A percentile compares a stretch with the other conserved stretches of the same genome.
These are phyloP conservation scores for Penicillium freii DNA, from an alignment of 2,329 filamentous ascomycete genomes.

Conservation along the genomic window DNA sequence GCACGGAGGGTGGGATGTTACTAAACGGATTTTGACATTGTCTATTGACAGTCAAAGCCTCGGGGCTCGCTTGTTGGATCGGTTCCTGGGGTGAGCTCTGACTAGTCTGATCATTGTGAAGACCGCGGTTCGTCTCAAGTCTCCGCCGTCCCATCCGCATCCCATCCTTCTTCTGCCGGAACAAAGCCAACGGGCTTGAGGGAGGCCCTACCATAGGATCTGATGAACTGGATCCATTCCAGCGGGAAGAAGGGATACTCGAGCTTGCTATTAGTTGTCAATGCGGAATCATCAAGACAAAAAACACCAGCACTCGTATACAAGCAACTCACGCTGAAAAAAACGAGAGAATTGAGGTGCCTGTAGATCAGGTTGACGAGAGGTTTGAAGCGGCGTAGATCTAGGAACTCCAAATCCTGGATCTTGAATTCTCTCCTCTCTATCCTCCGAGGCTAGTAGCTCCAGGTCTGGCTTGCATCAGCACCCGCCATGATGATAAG, in stretches of 20 bases:
- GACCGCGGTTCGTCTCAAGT: background rate
- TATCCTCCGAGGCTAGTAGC: slow-evolving; percentile 34
- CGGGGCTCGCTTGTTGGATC: background rate
- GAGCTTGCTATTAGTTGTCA: slow-evolving; percentile 17
- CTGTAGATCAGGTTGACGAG: background rate
- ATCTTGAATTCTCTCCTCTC: slow-evolving; percentile 4
- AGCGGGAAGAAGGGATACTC: slow-evolving; percentile 24
- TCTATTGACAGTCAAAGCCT: background rate
- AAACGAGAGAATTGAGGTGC: slow-evolving; percentile 27
- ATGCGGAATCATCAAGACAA: background rate
- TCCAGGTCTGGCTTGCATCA: slow-evolving; percentile 34
- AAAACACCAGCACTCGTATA: background rate
- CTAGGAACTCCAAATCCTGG: background rate
- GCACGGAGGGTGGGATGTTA: slow-evolving; percentile 41
- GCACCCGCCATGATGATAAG: background rate
- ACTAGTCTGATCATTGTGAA: background rate
- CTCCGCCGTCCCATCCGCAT: slow-evolving; percentile 2
- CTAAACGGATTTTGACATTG: slow-evolving; percentile 16
- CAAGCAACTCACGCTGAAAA: slow-evolving; percentile 30
- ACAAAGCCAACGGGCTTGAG: slow-evolving; percentile 35
- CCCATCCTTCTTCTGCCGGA: slow-evolving; percentile 15
- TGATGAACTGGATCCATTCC: slow-evolving; percentile 29
- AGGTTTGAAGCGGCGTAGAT: background rate
- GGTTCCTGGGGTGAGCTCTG: background rate
- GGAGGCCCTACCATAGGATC: slow-evolving; percentile 21